These are phyloP conservation scores for Epithemia pelagica DNA, from an alignment of 108 stramenopile genomes.

Conservation along the genomic window DNA sequence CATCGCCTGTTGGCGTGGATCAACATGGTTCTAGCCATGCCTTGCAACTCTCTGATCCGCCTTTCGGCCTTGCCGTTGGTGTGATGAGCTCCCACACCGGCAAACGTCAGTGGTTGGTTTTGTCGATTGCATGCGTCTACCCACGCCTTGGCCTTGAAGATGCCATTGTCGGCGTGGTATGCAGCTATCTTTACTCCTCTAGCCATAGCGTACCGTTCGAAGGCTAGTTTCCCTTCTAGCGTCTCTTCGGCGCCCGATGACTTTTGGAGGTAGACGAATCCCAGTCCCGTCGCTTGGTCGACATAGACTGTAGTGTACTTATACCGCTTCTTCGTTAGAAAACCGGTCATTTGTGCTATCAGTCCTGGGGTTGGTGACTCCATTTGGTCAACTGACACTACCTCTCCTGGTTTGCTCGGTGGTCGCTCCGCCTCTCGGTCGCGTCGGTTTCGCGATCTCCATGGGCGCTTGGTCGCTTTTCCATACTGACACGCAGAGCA, in stretches of 20 bases:
- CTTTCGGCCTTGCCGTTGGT: constrained; percentile 28
- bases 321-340: constrained; percentile 29
- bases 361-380: constrained; percentile 27
- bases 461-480: constrained; percentile 9
- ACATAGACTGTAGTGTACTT: constrained; percentile 33
- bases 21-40: constrained; percentile 15
- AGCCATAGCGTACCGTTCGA: constrained; percentile 18
- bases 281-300: constrained; percentile 23
- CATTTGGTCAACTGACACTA: constrained; percentile 39
- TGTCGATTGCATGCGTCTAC: constrained; percentile 1
- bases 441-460: not conserved
- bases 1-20: constrained; percentile 20
- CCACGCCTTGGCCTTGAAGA: constrained; percentile 16
- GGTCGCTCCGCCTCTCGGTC: not conserved
- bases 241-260: constrained; percentile 26
- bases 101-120: constrained; percentile 25
- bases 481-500: constrained; percentile 8
- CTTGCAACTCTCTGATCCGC: constrained; percentile 17
- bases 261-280: constrained; percentile 27
- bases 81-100: constrained; percentile 25
- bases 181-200: constrained; percentile 21
- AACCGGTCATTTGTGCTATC: constrained; percentile 37
- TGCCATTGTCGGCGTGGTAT: constrained; percentile 35
- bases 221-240: constrained; percentile 24
- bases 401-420: constrained; percentile 22